Evolutionary conservation across 2,329 filamentous ascomycete genomes (phyloP), one percentile per base, ranked within the genome.

Genomic region (Trichothecium roseum): DNA sequence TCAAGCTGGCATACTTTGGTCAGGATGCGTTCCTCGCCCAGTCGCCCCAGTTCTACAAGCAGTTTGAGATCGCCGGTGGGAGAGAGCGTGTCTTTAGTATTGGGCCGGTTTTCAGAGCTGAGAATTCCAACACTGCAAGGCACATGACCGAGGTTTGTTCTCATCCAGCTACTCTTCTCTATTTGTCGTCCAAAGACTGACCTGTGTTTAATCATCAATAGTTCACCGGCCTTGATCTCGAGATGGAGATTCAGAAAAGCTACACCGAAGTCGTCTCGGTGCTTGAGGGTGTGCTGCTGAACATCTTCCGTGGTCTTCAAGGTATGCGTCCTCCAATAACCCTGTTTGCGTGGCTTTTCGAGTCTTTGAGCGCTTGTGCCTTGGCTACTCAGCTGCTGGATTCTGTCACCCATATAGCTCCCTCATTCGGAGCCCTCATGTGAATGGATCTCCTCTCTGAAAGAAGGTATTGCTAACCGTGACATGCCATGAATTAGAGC

Each of bases 1-100:
- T 98, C 59, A 72, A 81, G 48, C 68, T 96, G 47, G 79, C 81
- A 30, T 96, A 96, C 63, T 96, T 96, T 57, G 84, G 82, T 46
- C 76, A 81, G 52, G 75, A 81, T 45, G 89, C 86, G 1, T 91
- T 68, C 55, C 68, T 91, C 15, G 84, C 84, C 5, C 84, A 88
- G 56, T 82, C 76, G 5, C 85, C 84, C 5, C 84, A 91, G 53
- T 82, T 91, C 48, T 88, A 89, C 63, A 91, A 93, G 68, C 84
- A 93, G 54, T 78, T 84, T 59, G 78, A 88, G 54, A 87, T 93
- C 56, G 81, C 83, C 2, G 81, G 81, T 40, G 79, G 83, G 17
- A 72, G 83, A 49, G 75, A 88, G 64, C 74, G 78, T 34, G 84
- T 91, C 34, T 85, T 79, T 62, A 78, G 84, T 50, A 78, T 87